phyloP scores from a whole-genome alignment of 768 basidiomycete genomes.

The Suillus ampliporus region DNA sequence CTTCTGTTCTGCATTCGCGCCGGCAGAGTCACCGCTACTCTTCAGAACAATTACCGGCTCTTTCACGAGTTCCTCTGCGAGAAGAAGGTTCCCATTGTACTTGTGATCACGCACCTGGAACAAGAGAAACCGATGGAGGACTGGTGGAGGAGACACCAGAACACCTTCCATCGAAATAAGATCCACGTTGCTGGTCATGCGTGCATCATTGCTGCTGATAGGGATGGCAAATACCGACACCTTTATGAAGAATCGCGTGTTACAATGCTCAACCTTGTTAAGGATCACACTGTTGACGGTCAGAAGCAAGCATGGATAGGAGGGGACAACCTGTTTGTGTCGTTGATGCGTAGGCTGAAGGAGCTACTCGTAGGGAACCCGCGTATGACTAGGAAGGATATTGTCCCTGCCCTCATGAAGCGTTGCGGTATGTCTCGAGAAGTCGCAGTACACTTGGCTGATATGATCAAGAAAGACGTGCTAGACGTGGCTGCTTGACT shows the following conservation, averaged over 20 bases:
- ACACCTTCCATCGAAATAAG: constrained; percentile 18
- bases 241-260: constrained; percentile 41
- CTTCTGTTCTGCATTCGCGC: constrained; percentile 25
- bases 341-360: constrained; percentile 16
- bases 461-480: constrained; percentile 24
- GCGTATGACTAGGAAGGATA: constrained; percentile 21
- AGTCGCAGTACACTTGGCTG: constrained; percentile 27
- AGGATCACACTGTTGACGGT: neutral
- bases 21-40: constrained; percentile 9
- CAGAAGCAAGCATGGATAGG: constrained; percentile 12
- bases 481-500: neutral
- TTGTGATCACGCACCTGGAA: constrained; percentile 37
- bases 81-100: constrained; percentile 25
- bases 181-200: constrained; percentile 38
- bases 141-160: constrained; percentile 42
- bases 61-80: constrained; percentile 23
- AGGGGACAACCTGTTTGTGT: constrained; percentile 20
- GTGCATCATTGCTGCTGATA: constrained; percentile 44
- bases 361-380: constrained; percentile 17
- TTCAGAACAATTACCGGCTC: constrained; percentile 16
- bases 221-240: constrained; percentile 27
- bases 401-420: constrained; percentile 22
- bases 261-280: constrained; percentile 28
- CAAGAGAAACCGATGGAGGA: constrained; percentile 29
- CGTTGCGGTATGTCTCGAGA: constrained; percentile 34